Evolutionary conservation across 2,329 filamentous ascomycete genomes (phyloP).

Genomic region (Penicillium sclerotigenum): DNA sequence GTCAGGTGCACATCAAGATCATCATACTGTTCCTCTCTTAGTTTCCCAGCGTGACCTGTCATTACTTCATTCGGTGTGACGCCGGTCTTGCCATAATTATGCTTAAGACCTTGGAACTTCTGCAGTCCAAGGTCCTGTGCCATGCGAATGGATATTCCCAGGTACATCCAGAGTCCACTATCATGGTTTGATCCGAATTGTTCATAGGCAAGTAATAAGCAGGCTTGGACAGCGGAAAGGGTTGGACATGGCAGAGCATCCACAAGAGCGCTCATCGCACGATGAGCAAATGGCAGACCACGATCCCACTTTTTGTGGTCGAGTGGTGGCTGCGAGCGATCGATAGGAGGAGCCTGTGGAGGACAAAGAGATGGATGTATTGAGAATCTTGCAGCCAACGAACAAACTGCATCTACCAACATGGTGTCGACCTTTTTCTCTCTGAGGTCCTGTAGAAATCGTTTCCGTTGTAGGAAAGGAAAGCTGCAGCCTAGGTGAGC

Average conservation of each 20-base stretch:
- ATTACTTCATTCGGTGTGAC: conserved; percentile 57
- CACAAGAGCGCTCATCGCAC: conserved; percentile 77
- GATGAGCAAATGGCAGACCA: conserved; percentile 73
- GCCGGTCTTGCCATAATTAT: conserved; percentile 53
- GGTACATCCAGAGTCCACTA: conserved; percentile 89
- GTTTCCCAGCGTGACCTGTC: conserved; percentile 39
- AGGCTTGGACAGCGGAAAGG: conserved; percentile 79
- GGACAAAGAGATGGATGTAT: conserved; percentile 52
- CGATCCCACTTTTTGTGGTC: conserved; percentile 59
- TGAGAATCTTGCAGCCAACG: conserved; percentile 77
- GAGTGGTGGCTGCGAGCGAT: conserved; percentile 30
- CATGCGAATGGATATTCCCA: conserved; percentile 82
- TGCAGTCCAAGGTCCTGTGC: conserved; percentile 76
- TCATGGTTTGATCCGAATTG: conserved; percentile 86
- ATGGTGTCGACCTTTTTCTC: conserved; percentile 82
- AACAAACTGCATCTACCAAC: conserved; percentile 80
- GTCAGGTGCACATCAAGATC: conserved; percentile 38
- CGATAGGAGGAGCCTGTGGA: conserved; percentile 52
- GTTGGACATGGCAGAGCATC: conserved; percentile 81
- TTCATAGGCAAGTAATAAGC: conserved; percentile 79
- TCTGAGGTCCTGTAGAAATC: conserved; percentile 70
- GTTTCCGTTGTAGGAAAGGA: conserved; percentile 71
- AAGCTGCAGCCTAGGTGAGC: conserved; percentile 79
- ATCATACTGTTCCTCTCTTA: conserved; percentile 45
- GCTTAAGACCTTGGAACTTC: conserved; percentile 70